Evolutionary conservation across 148 eudicot genomes (phyloP).

Genomic region (Euryodendron excelsum): DNA sequence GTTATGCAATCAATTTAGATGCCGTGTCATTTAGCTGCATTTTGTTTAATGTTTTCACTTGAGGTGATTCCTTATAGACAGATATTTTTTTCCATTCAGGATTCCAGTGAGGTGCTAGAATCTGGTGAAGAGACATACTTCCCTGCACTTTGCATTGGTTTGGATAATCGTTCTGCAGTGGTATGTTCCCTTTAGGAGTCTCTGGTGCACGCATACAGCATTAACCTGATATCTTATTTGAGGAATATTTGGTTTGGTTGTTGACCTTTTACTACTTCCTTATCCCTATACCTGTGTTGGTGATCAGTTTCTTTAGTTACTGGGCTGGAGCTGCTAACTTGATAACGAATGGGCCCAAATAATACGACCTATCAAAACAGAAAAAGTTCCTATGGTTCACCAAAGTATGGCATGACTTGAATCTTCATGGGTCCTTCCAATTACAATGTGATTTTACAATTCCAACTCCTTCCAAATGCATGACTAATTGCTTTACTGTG

Average conservation of each 20-base stretch:
- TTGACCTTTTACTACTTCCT: not conserved
- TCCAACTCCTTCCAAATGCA: not conserved
- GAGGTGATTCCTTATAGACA: not conserved
- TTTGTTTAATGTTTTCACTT: not conserved
- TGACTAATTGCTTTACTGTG: not conserved
- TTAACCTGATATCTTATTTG: slow-evolving; percentile 4
- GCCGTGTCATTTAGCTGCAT: not conserved
- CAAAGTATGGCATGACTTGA: not conserved
- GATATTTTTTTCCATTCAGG: slow-evolving; percentile 41
- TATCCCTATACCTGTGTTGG: not conserved
- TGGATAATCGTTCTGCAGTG: slow-evolving; percentile 66
- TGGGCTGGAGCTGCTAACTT: not conserved
- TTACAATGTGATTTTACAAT: not conserved
- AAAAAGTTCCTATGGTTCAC: too few species aligned
- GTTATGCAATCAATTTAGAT: slow-evolving; percentile 4
- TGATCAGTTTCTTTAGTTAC: not conserved
- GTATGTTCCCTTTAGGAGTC: slow-evolving; percentile 37
- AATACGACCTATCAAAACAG: too few species aligned
- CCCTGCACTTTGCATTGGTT: slow-evolving; percentile 80
- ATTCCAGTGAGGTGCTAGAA: slow-evolving; percentile 47
- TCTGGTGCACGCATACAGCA: not conserved
- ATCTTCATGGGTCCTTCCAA: not conserved
- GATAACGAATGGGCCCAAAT: too few species aligned
- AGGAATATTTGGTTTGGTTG: not conserved
- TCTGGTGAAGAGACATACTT: slow-evolving; percentile 90